These are phyloP conservation scores for Talaromyces sp. DNA, from an alignment of 2,329 filamentous ascomycete species.

Conservation along the genomic window DNA sequence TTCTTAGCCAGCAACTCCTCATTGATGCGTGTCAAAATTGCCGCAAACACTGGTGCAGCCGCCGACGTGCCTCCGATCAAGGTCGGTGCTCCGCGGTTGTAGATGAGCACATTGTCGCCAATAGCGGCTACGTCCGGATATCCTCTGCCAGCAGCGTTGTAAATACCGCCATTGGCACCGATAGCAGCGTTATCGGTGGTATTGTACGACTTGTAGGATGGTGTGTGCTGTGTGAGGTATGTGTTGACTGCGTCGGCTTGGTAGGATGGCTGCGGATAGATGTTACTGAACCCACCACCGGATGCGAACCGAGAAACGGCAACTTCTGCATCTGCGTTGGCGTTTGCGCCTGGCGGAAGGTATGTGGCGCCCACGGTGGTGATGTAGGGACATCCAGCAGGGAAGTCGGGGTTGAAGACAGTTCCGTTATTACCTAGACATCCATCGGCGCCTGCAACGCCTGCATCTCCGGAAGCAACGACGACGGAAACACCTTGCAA, in stretches of 20 bases:
- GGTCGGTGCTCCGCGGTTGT: conserved; percentile 23
- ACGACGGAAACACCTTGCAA: conserved; percentile 33
- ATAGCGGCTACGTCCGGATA: conserved; percentile 62
- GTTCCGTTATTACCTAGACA: conserved; percentile 36
- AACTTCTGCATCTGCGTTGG: conserved; percentile 29
- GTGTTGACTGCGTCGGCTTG: conserved; percentile 40
- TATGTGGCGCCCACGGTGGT: conserved; percentile 45
- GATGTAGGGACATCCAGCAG: conserved; percentile 52
- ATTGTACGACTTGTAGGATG: conserved; percentile 31
- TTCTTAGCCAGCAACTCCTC: conserved; percentile 55
- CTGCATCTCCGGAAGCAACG: conserved; percentile 32
- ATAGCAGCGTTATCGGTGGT: conserved; percentile 33
- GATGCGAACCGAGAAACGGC: conserved; percentile 36
- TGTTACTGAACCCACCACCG: conserved; percentile 49
- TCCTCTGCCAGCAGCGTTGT: conserved; percentile 53
- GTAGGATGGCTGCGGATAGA: conserved; percentile 44
- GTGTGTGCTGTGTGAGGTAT: conserved; percentile 40
- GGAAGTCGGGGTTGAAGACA: conserved; percentile 51
- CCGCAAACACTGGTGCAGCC: conserved; percentile 57
- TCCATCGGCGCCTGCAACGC: conserved; percentile 30
- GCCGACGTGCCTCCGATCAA: conserved; percentile 38
- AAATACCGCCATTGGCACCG: conserved; percentile 40
- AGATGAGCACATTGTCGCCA: conserved; percentile 36
- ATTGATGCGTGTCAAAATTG: conserved; percentile 61
- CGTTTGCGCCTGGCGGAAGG: conserved; percentile 30